Percentiles rank a stretch among this genome's conserved stretches.
phyloP scores from a whole-genome alignment of 2,329 filamentous ascomycete species.

The Claviceps purpurea region DNA sequence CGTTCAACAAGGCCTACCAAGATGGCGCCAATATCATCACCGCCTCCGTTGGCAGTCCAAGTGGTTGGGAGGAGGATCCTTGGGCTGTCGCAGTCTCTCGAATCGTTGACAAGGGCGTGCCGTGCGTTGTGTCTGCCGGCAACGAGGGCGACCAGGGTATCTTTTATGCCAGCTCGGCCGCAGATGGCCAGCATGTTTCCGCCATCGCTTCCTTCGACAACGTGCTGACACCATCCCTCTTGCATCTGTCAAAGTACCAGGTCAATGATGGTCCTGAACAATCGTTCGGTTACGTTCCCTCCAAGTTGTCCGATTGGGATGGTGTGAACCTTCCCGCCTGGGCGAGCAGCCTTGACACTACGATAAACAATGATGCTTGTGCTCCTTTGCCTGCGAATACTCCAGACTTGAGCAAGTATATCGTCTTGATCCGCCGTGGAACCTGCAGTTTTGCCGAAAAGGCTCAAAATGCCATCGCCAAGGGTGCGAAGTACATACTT shows the following conservation, averaged over 20 bases:
- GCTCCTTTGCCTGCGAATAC: constrained; percentile 35
- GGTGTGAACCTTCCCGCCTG: constrained; percentile 35
- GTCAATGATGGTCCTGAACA: constrained; percentile 20
- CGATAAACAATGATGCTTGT: constrained; percentile 37
- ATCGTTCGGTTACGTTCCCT: constrained; percentile 30
- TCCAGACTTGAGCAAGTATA: constrained; percentile 41
- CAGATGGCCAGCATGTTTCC: constrained; percentile 32
- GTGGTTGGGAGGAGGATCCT: constrained; percentile 38
- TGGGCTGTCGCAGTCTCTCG: constrained; percentile 36
- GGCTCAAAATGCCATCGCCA: constrained; percentile 34
- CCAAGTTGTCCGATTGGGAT: constrained; percentile 28
- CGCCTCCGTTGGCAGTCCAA: constrained; percentile 36
- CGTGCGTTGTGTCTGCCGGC: constrained; percentile 39
- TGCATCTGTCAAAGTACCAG: constrained; percentile 28
- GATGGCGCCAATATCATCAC: constrained; percentile 46
- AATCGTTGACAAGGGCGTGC: constrained; percentile 39
- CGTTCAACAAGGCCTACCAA: constrained; percentile 46
- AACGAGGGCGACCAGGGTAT: constrained; percentile 33
- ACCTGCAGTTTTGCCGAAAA: constrained; percentile 43
- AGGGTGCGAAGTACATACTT: constrained; percentile 47
- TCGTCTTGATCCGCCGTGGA: constrained; percentile 48
- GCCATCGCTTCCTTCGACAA: constrained; percentile 39
- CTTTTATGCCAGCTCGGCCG: constrained; percentile 36
- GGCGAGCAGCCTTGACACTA: constrained; percentile 35
- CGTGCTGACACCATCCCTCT: constrained; percentile 25